Evolutionary conservation across 345 rosid species (phyloP), one percentile per base, ranked within the genome.

Genomic region (Euphorbia lathyris): DNA sequence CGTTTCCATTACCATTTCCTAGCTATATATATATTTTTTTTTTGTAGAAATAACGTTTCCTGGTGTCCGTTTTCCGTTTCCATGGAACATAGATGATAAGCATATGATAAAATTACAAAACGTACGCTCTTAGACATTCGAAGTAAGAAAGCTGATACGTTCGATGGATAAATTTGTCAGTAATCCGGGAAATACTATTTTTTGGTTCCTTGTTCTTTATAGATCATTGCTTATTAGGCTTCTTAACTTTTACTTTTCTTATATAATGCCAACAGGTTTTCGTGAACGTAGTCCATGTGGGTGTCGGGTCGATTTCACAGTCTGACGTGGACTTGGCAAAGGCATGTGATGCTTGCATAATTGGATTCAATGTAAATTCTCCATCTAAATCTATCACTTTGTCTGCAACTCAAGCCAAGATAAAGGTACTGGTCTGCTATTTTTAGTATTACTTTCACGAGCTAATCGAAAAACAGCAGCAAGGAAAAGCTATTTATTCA

Each of bases 261-360:
- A 40, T 30, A 43, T 71, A 72, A 63, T 66, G 34, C 71, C 58
- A 48, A 45, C 84, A 94, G 97, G 97, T 94, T 67, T 90, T 81
- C 58, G 97, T 92, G 75, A 92, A 92, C 70, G 85, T 92, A 29
- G 90, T 94, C n/a, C 90, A 90, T 77, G 88, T 79, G 23, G 97
- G 97, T 30, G 99, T 87, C 36, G 97, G 97, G 66, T 83, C 99
- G 7, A 63, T 94, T 75, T 86, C 90, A 67, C 90, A 88, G 77
- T 94, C 97, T 63, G 96, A 94, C 80, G 80, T 94, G 68, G 96
- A 88, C 85, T 71, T 85, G 66, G 99, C 97, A 65, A 87, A 85
- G 79, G 96, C 97, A 63, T 90, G 96, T 50, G 83, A 86, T 42
- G 97, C 93, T 2, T 87, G 83, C 66, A 88, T 90, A 26, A 83